Percentiles rank a stretch among this genome's conserved stretches.
Evolutionary conservation across 352 stramenopile genomes (phyloP).

Genomic region (Phytophthora tubulina): DNA sequence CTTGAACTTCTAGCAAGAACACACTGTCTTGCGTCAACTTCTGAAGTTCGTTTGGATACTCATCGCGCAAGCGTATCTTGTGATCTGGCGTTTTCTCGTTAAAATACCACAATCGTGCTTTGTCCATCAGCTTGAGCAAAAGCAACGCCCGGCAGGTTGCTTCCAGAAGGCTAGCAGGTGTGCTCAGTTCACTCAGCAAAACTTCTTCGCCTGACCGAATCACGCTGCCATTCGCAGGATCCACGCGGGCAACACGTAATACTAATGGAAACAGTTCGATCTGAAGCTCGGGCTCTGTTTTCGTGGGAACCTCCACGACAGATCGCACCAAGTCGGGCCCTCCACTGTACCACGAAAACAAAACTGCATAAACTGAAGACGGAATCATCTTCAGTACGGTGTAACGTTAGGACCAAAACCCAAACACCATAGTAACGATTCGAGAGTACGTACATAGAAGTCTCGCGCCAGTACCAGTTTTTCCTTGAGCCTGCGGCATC

Average conservation of each 20-base stretch:
- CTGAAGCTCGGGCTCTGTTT: slow-evolving; percentile 45
- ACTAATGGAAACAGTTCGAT: slow-evolving; percentile 87
- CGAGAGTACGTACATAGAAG: slow-evolving; percentile 73
- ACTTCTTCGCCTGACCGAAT: slow-evolving; percentile 87
- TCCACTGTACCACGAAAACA: slow-evolving; percentile 85
- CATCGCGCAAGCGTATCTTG: slow-evolving; percentile 69
- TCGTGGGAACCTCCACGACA: slow-evolving; percentile 55
- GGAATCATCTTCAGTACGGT: slow-evolving; percentile 66
- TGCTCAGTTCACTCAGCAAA: slow-evolving; percentile 72
- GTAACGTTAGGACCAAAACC: slow-evolving; percentile 5
- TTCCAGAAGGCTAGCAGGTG: slow-evolving; percentile 66
- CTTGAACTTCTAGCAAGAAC: slow-evolving; percentile 86
- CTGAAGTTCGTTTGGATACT: slow-evolving; percentile 58
- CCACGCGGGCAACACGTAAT: slow-evolving; percentile 78
- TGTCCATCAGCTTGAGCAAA: slow-evolving; percentile 73
- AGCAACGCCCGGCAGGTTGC: slow-evolving; percentile 81
- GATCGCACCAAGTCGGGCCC: slow-evolving; percentile 72
- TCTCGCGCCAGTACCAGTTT: slow-evolving; percentile 75
- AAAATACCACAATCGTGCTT: slow-evolving; percentile 87
- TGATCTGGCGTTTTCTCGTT: slow-evolving; percentile 71
- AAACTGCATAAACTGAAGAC: slow-evolving; percentile 64
- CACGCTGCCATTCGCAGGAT: slow-evolving; percentile 69
- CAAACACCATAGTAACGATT: neutral
- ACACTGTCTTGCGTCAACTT: slow-evolving; percentile 80
- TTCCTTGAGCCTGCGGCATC: slow-evolving; percentile 77